A percentile compares a stretch with the other conserved stretches of the same genome.
phyloP scores from a whole-genome alignment of 1,284 basidiomycete genomes.

The Xerocomus minutiporus region DNA sequence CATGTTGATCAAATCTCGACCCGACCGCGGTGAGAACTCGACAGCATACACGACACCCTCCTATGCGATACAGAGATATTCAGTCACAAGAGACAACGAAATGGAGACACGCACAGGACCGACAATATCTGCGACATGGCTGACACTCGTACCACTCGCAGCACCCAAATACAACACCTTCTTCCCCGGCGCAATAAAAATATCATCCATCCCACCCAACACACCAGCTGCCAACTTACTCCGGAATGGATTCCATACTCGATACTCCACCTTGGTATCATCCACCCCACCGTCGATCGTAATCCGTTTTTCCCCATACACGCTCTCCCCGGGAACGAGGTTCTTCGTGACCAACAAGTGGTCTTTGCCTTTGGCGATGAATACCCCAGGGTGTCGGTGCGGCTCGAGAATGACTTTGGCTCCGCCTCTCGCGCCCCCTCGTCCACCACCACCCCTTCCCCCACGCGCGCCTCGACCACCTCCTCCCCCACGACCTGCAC shows the following conservation, averaged over 20 bases:
- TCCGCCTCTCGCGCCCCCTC: constrained; percentile 70
- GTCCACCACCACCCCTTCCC: constrained; percentile 34
- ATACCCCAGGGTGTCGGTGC: constrained; percentile 91
- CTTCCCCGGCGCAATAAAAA: constrained; percentile 90
- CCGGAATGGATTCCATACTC: constrained; percentile 99
- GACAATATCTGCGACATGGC: constrained; percentile 97
- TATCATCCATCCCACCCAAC: constrained; percentile 90
- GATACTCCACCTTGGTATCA: constrained; percentile 91
- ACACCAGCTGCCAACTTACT: constrained; percentile 97
- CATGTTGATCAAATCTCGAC: constrained; percentile 98
- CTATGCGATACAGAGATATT: constrained; percentile 36
- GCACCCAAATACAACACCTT: constrained; percentile 99
- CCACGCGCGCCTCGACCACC: constrained; percentile 39
- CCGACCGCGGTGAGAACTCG: constrained; percentile 95
- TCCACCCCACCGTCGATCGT: constrained; percentile 74
- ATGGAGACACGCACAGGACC: constrained; percentile 66
- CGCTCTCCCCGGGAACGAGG: constrained; percentile 93
- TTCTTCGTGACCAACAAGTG: constrained; percentile 97
- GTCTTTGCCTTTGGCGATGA: constrained; percentile 95
- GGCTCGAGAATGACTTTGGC: constrained; percentile 90
- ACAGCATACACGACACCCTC: constrained; percentile 98
- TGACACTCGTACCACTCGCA: constrained; percentile 94
- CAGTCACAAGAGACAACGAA: constrained; percentile 10
- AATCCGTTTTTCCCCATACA: constrained; percentile 98
- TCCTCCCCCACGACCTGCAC: constrained; percentile 28